Conservation (phyloP, 257 asterid genomes). For the Nicotiana otophora region DNA sequence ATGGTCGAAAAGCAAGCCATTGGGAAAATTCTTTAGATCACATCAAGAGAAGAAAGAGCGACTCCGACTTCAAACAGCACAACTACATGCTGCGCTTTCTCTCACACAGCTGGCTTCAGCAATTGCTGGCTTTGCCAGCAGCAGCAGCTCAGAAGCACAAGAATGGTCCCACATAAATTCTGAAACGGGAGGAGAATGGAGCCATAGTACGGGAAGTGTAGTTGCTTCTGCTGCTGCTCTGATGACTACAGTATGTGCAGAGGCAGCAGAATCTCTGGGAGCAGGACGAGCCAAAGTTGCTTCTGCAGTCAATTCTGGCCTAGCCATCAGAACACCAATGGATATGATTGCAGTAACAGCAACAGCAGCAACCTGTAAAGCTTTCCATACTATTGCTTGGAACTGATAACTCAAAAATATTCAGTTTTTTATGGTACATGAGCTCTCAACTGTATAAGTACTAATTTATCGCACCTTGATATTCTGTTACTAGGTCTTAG, state of each 20-base stretch:
- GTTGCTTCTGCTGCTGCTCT: slow-evolving; percentile 60
- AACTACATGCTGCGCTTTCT: slow-evolving; percentile 56
- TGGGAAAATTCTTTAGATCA: slow-evolving; percentile 24
- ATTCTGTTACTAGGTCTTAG: slow-evolving; percentile 36
- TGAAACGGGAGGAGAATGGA: background rate
- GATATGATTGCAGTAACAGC: slow-evolving; percentile 65
- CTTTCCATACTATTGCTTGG: background rate
- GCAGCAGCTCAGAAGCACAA: slow-evolving; percentile 22
- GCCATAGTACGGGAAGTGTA: slow-evolving; percentile 31
- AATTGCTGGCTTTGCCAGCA: slow-evolving; percentile 48
- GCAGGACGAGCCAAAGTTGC: slow-evolving; percentile 44
- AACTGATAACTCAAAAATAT: background rate
- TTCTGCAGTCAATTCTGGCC: slow-evolving; percentile 56
- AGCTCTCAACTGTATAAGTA: background rate
- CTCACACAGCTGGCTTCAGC: slow-evolving; percentile 69
- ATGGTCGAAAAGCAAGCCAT: slow-evolving; percentile 35
- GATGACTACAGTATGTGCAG: slow-evolving; percentile 55
- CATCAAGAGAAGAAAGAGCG: slow-evolving; percentile 46
- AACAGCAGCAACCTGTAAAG: slow-evolving; percentile 59
- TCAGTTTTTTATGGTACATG: background rate
- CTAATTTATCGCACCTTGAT: background rate
- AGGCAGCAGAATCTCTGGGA: slow-evolving; percentile 59
- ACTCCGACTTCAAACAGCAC: slow-evolving; percentile 45
- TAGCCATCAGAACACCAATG: slow-evolving; percentile 49
- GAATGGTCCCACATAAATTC: slow-evolving; percentile 15